Percentiles rank a stretch among this genome's conserved stretches.
These are phyloP conservation scores for Kwoniella bestiolae DNA, from an alignment of 768 basidiomycete species.

Conservation along the genomic window DNA sequence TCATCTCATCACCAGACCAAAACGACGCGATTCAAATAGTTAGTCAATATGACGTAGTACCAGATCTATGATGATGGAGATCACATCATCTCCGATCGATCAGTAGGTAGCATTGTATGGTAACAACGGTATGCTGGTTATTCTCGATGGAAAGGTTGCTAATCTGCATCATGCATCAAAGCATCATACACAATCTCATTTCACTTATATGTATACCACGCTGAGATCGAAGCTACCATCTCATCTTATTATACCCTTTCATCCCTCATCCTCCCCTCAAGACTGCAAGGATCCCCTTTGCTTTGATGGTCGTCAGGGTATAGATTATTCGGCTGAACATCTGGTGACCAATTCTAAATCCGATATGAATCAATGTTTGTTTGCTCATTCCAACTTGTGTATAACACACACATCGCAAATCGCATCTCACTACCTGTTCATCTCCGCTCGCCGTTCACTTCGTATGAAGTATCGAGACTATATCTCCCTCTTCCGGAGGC, in stretches of 20 bases:
- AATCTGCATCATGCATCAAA: no score
- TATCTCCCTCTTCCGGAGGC: no score
- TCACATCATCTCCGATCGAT: not conserved
- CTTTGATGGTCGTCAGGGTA: not conserved
- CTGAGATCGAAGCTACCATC: no score
- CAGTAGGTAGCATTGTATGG: not conserved
- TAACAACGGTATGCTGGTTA: no score
- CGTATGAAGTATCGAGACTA: no score
- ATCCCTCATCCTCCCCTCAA: no score
- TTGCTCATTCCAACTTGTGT: not conserved
- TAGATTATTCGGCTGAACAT: not conserved
- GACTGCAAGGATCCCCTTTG: no score
- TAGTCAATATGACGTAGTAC: not conserved
- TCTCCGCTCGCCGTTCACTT: not conserved
- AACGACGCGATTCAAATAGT: not conserved
- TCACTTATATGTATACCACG: no score
- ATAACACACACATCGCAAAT: not conserved
- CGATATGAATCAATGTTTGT: constrained; percentile 5
- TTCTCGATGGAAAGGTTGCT: no score
- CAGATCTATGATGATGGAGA: not conserved
- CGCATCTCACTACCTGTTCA: not conserved
- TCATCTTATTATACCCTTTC: no score
- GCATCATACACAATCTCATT: no score
- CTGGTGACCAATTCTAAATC: not conserved
- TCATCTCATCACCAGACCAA: not conserved